phyloP scores from a whole-genome alignment of 2,329 filamentous ascomycete genomes.

The Pestalotiopsis sp. region DNA sequence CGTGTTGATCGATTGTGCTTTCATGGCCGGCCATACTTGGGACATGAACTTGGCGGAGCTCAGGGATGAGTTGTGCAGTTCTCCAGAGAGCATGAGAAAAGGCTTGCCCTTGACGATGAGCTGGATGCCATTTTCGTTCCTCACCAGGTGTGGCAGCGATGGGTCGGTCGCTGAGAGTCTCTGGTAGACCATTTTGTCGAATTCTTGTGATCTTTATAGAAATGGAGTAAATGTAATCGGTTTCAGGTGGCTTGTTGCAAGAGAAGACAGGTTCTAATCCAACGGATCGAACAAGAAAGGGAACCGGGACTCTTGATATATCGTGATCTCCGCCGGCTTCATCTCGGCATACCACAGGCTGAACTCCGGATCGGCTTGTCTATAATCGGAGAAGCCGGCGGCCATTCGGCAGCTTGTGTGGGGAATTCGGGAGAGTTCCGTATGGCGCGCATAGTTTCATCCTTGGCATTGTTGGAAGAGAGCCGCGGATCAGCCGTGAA shows the following conservation, averaged over 20 bases:
- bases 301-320: background rate
- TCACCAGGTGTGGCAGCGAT: slow-evolving; percentile 5
- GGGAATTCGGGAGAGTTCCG: background rate
- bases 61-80: slow-evolving; percentile 28
- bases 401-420: background rate
- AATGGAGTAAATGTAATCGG: no score
- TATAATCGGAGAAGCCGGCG: background rate
- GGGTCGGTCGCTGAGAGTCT: background rate
- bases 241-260: background rate
- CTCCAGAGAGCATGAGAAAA: slow-evolving; percentile 31
- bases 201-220: background rate
- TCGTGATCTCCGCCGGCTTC: background rate
- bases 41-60: slow-evolving; percentile 23
- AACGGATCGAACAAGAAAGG: background rate
- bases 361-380: background rate
- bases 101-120: slow-evolving; percentile 41
- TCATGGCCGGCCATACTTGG: slow-evolving; percentile 30
- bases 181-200: background rate
- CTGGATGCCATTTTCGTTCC: slow-evolving; percentile 23
- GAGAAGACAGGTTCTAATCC: background rate
- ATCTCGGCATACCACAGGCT: background rate
- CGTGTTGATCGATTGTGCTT: slow-evolving; percentile 37
- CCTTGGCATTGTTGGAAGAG: background rate
- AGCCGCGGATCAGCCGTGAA: background rate
- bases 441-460: background rate